phyloP scores from a whole-genome alignment of 306 rosid species.

The Hippophae rhamnoides region DNA sequence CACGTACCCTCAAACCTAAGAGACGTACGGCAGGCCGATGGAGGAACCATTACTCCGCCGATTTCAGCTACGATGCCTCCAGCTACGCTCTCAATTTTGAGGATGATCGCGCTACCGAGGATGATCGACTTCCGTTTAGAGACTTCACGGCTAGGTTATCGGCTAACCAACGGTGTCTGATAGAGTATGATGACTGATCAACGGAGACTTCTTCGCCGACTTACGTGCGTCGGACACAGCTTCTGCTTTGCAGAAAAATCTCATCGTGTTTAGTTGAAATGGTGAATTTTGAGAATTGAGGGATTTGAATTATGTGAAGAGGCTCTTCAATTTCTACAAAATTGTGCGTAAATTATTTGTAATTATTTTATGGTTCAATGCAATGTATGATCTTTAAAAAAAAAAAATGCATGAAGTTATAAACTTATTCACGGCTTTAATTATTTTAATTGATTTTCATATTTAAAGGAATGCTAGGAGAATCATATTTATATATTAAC shows the following conservation, averaged over 20 bases:
- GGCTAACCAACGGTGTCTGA: slow-evolving; percentile 7
- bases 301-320: too few species aligned
- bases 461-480: too few species aligned
- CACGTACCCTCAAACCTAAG: slow-evolving; percentile 22
- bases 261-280: slow-evolving; percentile 8
- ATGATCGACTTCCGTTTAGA: slow-evolving; percentile 8
- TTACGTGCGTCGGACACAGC: background rate
- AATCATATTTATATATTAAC: too few species aligned
- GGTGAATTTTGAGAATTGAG: too few species aligned
- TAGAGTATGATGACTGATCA: too few species aligned
- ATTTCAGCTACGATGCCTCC: slow-evolving; percentile 32
- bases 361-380: too few species aligned
- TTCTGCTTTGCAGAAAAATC: slow-evolving; percentile 3
- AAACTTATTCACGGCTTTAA: too few species aligned
- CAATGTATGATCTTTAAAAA: too few species aligned
- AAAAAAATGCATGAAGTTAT: too few species aligned
- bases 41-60: slow-evolving; percentile 17
- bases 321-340: too few species aligned
- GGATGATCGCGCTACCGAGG: slow-evolving; percentile 13
- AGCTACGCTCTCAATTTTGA: slow-evolving; percentile 39
- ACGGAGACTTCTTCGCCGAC: background rate
- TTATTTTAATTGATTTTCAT: too few species aligned
- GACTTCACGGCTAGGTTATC: slow-evolving; percentile 17
- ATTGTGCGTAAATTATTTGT: too few species aligned
- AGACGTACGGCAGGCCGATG: slow-evolving; percentile 17